Evolutionary conservation across 441 rosid species (phyloP).

Genomic region (Pelargonium fulgidum): DNA sequence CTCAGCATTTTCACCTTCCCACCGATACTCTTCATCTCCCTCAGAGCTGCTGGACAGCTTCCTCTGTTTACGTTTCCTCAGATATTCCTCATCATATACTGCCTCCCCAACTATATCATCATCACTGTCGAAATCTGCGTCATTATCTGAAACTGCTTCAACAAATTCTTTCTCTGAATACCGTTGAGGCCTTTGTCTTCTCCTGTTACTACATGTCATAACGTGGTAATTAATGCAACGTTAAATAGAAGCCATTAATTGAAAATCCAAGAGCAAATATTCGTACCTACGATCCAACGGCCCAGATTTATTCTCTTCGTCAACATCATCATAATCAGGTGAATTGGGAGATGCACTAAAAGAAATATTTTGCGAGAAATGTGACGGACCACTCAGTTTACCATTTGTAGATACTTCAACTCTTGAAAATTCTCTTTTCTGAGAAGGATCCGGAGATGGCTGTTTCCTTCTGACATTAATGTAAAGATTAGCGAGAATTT

Average conservation of each 20-base stretch:
- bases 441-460: slow-evolving; percentile 73
- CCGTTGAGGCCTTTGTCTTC: slow-evolving; percentile 82
- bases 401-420: slow-evolving; percentile 71
- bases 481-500: slow-evolving; percentile 12
- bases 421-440: slow-evolving; percentile 57
- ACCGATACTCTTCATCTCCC: slow-evolving; percentile 86
- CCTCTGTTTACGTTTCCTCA: slow-evolving; percentile 72
- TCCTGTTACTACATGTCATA: slow-evolving; percentile 50
- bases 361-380: slow-evolving; percentile 38
- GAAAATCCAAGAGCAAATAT: slow-evolving; percentile 8
- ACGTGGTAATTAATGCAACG: slow-evolving; percentile 14
- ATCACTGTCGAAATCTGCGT: slow-evolving; percentile 75
- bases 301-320: slow-evolving; percentile 50
- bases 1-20: slow-evolving; percentile 89
- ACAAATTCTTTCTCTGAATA: slow-evolving; percentile 74
- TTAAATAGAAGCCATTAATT: slow-evolving; percentile 11
- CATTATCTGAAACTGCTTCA: slow-evolving; percentile 85
- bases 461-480: slow-evolving; percentile 54
- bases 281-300: slow-evolving; percentile 66
- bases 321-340: slow-evolving; percentile 55
- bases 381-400: slow-evolving; percentile 46
- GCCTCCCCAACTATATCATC: slow-evolving; percentile 99
- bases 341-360: slow-evolving; percentile 53
- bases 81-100: slow-evolving; percentile 85
- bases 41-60: slow-evolving; percentile 82